Evolutionary conservation across 106 monocot genomes (phyloP).

Genomic region (Phalaenopsis aphrodite): DNA sequence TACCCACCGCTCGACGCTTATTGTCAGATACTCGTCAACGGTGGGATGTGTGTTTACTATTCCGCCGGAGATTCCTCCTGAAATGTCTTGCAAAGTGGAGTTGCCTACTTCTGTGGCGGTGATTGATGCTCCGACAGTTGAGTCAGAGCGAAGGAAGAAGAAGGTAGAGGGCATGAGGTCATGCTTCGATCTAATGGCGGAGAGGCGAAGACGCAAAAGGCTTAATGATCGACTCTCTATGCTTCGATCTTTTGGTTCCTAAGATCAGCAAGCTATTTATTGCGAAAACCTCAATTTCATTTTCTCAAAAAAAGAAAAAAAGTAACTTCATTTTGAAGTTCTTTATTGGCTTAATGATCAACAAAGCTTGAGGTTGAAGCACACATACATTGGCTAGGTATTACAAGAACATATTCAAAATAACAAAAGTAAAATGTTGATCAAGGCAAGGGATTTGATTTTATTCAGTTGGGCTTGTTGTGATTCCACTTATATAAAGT

Average conservation of each 20-base stretch:
- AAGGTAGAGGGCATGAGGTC: slow-evolving; percentile 75
- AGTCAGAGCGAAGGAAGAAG: slow-evolving; percentile 33
- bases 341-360: too few species aligned
- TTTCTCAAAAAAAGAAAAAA: too few species aligned
- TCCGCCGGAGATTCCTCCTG: slow-evolving; percentile 1
- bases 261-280: slow-evolving; percentile 87
- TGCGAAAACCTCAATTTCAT: too few species aligned
- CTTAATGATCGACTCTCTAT: slow-evolving; percentile 95
- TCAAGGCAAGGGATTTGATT: not conserved
- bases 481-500: not conserved
- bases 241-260: slow-evolving; percentile 88
- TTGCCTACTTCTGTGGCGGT: not conserved
- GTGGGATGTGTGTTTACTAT: not conserved
- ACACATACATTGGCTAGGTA: not conserved
- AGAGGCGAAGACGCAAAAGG: slow-evolving; percentile 80
- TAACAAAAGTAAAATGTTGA: not conserved
- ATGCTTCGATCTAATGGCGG: slow-evolving; percentile 89
- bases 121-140: not conserved
- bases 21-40: slow-evolving; percentile 9
- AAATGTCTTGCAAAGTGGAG: slow-evolving; percentile 33
- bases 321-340: too few species aligned
- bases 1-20: slow-evolving; percentile 22
- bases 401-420: not conserved
- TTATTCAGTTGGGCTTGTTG: not conserved
- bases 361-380: too few species aligned